Evolutionary conservation across 2,329 filamentous ascomycete genomes (phyloP).

Genomic region (Fusarium succisae): DNA sequence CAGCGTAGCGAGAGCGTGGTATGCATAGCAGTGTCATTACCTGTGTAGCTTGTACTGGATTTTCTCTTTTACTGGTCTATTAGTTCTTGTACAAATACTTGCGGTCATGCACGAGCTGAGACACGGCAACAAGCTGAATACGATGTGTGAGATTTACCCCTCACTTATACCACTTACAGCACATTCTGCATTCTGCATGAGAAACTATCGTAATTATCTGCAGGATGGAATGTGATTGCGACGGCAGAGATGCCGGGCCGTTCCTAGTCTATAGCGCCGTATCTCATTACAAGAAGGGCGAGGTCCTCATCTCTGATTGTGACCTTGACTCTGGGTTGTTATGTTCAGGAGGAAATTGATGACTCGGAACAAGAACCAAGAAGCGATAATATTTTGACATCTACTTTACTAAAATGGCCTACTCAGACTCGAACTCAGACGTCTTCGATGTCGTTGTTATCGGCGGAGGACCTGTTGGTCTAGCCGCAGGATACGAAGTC

Average conservation of each 20-base stretch:
- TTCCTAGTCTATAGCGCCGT: neutral
- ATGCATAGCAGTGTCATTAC: neutral
- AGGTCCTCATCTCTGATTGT: fast-evolving
- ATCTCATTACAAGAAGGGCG: neutral
- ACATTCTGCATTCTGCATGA: neutral
- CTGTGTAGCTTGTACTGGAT: neutral
- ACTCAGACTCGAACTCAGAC: neutral
- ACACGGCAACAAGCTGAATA: neutral
- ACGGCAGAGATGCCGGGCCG: neutral
- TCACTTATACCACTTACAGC: neutral
- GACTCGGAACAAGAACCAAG: too few species aligned
- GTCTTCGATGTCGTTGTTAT: conserved; percentile 18
- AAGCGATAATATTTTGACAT: too few species aligned
- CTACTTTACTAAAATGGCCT: fast-evolving
- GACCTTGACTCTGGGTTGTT: fast-evolving
- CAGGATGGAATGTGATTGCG: neutral
- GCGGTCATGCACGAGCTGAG: neutral
- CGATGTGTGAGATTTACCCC: neutral
- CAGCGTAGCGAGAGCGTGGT: neutral
- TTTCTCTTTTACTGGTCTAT: fast-evolving
- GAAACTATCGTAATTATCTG: neutral
- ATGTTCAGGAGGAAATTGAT: too few species aligned
- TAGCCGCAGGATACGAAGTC: conserved; percentile 28
- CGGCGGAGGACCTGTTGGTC: conserved; percentile 17
- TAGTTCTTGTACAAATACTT: neutral